Evolutionary conservation across 2,329 filamentous ascomycete genomes (phyloP).

Genomic region (Colletotrichum cereale): DNA sequence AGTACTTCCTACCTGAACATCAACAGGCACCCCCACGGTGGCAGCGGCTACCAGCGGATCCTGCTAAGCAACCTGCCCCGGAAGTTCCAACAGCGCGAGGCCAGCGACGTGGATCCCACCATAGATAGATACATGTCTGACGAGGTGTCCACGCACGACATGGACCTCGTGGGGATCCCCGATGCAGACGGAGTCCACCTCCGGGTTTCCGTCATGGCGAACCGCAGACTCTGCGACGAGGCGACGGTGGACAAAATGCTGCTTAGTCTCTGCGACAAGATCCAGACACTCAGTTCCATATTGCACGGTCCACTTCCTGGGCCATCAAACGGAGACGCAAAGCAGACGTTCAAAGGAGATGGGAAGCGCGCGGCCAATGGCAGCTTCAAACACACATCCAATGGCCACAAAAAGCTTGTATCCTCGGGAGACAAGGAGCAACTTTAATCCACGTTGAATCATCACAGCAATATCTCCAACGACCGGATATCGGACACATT

Average conservation of each 20-base stretch:
- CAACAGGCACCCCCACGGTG: constrained; percentile 1
- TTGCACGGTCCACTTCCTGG: neutral
- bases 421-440: neutral
- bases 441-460: neutral
- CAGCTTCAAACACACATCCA: neutral
- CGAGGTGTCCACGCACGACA: neutral
- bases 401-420: neutral
- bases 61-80: neutral
- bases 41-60: neutral
- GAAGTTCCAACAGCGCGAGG: no score
- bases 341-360: neutral
- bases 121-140: neutral
- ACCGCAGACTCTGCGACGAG: constrained; percentile 7
- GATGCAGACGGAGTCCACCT: constrained; percentile 1
- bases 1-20: neutral
- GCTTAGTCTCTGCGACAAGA: neutral
- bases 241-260: neutral
- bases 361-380: neutral
- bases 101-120: neutral
- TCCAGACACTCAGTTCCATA: neutral
- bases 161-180: neutral
- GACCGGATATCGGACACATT: no score
- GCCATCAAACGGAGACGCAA: neutral
- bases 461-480: neutral
- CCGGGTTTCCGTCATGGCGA: neutral